Evolutionary conservation across 1,284 basidiomycete genomes (phyloP).

Genomic region (Termitomyces sp.): DNA sequence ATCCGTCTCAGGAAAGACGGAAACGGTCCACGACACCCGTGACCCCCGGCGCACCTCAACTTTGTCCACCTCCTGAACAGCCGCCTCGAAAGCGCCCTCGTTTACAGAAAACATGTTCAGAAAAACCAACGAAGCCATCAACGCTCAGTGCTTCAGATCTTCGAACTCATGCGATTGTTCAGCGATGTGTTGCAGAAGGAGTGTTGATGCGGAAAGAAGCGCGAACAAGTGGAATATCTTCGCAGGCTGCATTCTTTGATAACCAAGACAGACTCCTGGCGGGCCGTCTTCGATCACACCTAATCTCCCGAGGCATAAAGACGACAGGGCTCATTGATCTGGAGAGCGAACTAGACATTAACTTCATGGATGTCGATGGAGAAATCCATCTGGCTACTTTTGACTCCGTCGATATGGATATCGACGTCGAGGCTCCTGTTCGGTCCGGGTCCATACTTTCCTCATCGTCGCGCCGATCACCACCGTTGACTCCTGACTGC

Average conservation of each 20-base stretch:
- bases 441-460: background rate
- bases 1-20: slow-evolving; percentile 14
- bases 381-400: slow-evolving; percentile 1
- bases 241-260: slow-evolving; percentile 7
- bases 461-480: slow-evolving; percentile 6
- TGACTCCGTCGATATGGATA: slow-evolving; percentile 20
- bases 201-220: slow-evolving; percentile 10
- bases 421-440: slow-evolving; percentile 16
- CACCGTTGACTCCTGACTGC: slow-evolving; percentile 7
- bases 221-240: background rate
- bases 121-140: slow-evolving; percentile 6
- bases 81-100: slow-evolving; percentile 21
- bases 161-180: slow-evolving; percentile 16
- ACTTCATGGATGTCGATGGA: slow-evolving; percentile 16
- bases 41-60: background rate
- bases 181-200: slow-evolving; percentile 16
- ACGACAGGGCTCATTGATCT: slow-evolving; percentile 14
- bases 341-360: slow-evolving; percentile 1
- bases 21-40: slow-evolving; percentile 12
- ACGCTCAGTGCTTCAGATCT: slow-evolving; percentile 13
- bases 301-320: slow-evolving; percentile 15
- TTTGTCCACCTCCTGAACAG: slow-evolving; percentile 10
- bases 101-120: slow-evolving; percentile 7
- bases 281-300: slow-evolving; percentile 16
- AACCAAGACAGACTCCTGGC: slow-evolving; percentile 19